A percentile compares a stretch with the other conserved stretches of the same genome.
Evolutionary conservation across 805 yeast genomes (phyloP).

Genomic region (Yarrowia sp.): DNA sequence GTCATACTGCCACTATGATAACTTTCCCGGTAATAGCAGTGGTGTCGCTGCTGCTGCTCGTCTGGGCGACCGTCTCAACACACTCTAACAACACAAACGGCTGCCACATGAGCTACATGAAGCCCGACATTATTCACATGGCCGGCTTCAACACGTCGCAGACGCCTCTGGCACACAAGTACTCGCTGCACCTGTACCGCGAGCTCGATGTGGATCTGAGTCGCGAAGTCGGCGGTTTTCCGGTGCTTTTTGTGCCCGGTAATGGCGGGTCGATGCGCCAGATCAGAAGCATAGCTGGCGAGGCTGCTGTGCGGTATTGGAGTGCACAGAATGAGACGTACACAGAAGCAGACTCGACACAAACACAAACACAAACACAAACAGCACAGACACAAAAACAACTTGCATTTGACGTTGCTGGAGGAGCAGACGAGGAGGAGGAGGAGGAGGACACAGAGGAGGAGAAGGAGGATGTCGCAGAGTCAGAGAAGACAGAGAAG

Average conservation of each 20-base stretch:
- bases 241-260: conserved; percentile 87
- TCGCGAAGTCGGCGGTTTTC: conserved; percentile 64
- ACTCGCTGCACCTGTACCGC: conserved; percentile 75
- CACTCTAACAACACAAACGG: not conserved
- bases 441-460: not conserved
- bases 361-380: not conserved
- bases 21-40: not conserved
- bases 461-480: too few species aligned
- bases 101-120: conserved; percentile 25
- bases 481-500: too few species aligned
- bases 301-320: conserved; percentile 19
- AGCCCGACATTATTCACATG: conserved; percentile 8
- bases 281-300: conserved; percentile 70
- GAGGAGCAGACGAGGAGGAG: not conserved
- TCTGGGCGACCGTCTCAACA: conserved; percentile 20
- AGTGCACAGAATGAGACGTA: not conserved
- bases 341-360: not conserved
- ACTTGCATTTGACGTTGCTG: conserved; percentile 7
- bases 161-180: conserved; percentile 71
- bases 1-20: not conserved
- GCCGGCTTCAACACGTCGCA: conserved; percentile 67
- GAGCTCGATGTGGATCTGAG: conserved; percentile 56
- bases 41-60: not conserved
- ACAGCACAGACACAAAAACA: not conserved
- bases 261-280: conserved; percentile 90